A percentile compares a stretch with the other conserved stretches of the same genome.
Evolutionary conservation across 768 basidiomycete species (phyloP).

Genomic region (Candolleomyces efflorescens): DNA sequence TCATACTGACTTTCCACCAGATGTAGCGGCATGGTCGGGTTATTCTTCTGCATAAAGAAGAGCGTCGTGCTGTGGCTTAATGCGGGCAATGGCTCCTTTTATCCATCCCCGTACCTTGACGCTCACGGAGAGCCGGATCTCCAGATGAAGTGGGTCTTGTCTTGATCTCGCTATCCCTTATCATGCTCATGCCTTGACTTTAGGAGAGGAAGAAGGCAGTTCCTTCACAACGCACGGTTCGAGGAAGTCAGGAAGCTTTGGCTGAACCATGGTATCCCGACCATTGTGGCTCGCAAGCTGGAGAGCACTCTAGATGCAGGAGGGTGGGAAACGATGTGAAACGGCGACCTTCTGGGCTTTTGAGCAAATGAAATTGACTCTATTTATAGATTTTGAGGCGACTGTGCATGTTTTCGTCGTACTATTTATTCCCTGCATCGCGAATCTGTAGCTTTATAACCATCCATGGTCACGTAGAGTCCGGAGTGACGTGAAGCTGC

Average conservation of each 20-base stretch:
- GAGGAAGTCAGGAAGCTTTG: conserved; percentile 91
- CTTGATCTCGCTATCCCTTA: background rate
- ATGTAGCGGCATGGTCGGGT: conserved; percentile 84
- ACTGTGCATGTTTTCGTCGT: too few relatives aligned
- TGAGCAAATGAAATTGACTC: background rate
- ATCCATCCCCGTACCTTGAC: conserved; percentile 87
- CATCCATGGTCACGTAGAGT: too few relatives aligned
- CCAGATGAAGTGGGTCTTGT: conserved; percentile 69
- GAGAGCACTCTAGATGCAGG: conserved; percentile 85
- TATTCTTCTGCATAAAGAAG: conserved; percentile 90
- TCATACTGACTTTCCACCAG: conserved; percentile 35
- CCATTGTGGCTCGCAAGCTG: conserved; percentile 81
- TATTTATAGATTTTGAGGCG: background rate
- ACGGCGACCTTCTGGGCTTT: too few relatives aligned
- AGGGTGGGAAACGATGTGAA: conserved; percentile 87
- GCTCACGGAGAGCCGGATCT: conserved; percentile 91
- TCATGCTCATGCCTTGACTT: background rate
- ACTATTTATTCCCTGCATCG: too few relatives aligned
- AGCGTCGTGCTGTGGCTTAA: conserved; percentile 89
- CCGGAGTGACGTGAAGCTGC: too few relatives aligned
- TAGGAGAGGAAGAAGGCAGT: conserved; percentile 88
- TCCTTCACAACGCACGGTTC: conserved; percentile 77
- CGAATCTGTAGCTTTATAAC: too few relatives aligned
- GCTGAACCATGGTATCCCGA: conserved; percentile 88
- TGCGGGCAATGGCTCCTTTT: conserved; percentile 85